These are phyloP conservation scores for Talaromyces sp. DNA, from an alignment of 2,329 filamentous ascomycete species.

Conservation along the genomic window DNA sequence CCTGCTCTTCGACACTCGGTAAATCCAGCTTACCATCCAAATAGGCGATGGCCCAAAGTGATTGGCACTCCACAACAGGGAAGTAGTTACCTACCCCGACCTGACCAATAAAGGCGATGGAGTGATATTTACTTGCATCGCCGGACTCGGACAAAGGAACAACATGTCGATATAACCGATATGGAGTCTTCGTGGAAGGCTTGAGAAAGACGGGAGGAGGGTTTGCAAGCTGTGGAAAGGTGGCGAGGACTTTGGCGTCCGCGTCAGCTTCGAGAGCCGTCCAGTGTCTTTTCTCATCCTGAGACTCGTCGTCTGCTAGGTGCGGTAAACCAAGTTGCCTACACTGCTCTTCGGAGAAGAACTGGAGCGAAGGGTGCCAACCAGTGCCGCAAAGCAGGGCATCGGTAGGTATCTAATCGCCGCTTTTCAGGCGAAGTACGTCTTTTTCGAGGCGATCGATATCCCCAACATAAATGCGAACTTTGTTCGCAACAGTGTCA, in stretches of 20 bases:
- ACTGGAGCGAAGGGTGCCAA: conserved; percentile 2
- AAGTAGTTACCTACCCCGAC: conserved; percentile 8
- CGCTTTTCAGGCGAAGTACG: conserved; percentile 2
- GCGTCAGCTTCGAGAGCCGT: conserved; percentile 1
- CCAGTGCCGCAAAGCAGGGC: conserved; percentile 8
- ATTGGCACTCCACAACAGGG: conserved; percentile 8
- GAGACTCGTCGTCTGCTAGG: neutral
- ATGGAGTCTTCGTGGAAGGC: conserved; percentile 2
- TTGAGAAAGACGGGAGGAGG: conserved; percentile 4
- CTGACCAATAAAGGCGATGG: conserved; percentile 8
- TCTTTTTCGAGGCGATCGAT: conserved; percentile 1
- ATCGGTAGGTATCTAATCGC: conserved; percentile 3
- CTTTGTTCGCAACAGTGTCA: conserved; percentile 4
- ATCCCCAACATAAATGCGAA: conserved; percentile 6
- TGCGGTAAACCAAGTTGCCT: conserved; percentile 7
- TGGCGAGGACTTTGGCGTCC: conserved; percentile 2
- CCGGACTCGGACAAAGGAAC: conserved; percentile 5
- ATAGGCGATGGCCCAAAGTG: conserved; percentile 6
- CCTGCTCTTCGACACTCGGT: conserved; percentile 2
- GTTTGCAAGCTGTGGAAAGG: conserved; percentile 5
- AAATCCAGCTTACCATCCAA: conserved; percentile 6
- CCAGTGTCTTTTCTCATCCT: neutral
- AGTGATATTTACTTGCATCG: conserved; percentile 5
- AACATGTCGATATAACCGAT: conserved; percentile 6
- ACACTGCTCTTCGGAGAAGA: conserved; percentile 7